Evolutionary conservation across 1,284 basidiomycete genomes (phyloP), one percentile per base, ranked within the genome.

Genomic region (Pseudomicrostroma phylloplanum): DNA sequence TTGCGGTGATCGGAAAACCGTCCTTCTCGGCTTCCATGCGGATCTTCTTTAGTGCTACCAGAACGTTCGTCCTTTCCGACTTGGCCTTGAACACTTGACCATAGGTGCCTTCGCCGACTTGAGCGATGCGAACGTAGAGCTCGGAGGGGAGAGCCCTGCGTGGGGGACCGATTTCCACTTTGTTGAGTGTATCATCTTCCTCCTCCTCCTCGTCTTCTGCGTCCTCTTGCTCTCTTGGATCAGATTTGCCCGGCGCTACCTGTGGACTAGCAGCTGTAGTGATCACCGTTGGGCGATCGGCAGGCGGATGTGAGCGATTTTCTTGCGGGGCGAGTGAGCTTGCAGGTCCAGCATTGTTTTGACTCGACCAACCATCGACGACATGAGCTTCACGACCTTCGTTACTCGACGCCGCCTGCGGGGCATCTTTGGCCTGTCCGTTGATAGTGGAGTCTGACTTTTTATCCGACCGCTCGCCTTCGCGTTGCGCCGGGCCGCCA

Each of bases 1-100:
- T 94, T 0, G 96, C 93, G 39, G 96, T 99, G 19, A 99, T 91
- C 17, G 96, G 96, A 80, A 99, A 98, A 0, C 96, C 96, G 77
- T 99, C 96, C 76, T 87, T 88, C 81, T 98, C 96, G 2, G 88
- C 85, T 79, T 99, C 96, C 94, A 98, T 97, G 55, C 93, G 86
- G 78, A 99, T 98, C 65, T 92, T 86, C 82, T 99, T 99, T 64
- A 99, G 82, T 3, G 96, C 96, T 30, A 97, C 92, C 63, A 89
- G 83, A 2, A 84, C 80, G 23, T 87, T 88, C 15, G 86, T 89
- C 42, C 87, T 82, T 12, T 86, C 87, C 68, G 92, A 92, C 58
- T 87, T 85, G 0, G 96, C 96, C 80, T 99, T 99, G 84, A 96
- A 99, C 0, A 99, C 96, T 80, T 99, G 96, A 17, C 96, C 96